phyloP scores from a whole-genome alignment of 352 stramenopile genomes.

The Phytophthora litchii region DNA sequence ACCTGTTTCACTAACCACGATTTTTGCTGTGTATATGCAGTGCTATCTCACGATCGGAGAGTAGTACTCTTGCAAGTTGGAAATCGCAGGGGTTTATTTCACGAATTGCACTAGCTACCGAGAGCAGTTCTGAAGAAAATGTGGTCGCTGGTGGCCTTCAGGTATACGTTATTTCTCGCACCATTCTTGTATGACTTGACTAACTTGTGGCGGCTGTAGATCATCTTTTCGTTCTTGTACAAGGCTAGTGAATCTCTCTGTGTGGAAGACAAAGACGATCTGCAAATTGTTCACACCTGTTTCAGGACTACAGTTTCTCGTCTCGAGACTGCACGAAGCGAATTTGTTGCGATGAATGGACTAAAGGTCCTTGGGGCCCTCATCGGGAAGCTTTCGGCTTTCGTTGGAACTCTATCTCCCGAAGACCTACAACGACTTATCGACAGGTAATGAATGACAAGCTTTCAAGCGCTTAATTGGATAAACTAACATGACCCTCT shows the following conservation, averaged over 20 bases:
- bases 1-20: background rate
- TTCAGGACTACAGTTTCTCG: slow-evolving; percentile 28
- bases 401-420: slow-evolving; percentile 36
- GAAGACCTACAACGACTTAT: slow-evolving; percentile 35
- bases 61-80: slow-evolving; percentile 26
- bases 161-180: slow-evolving; percentile 13
- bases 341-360: slow-evolving; percentile 53
- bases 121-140: slow-evolving; percentile 24
- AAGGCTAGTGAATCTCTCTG: slow-evolving; percentile 36
- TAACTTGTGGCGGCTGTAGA: slow-evolving; percentile 21
- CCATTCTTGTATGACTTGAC: background rate
- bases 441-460: slow-evolving; percentile 38
- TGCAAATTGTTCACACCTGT: slow-evolving; percentile 32
- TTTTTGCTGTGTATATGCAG: slow-evolving; percentile 14
- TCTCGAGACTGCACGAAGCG: slow-evolving; percentile 29
- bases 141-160: slow-evolving; percentile 38
- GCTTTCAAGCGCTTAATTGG: background rate
- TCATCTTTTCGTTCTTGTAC: slow-evolving; percentile 59
- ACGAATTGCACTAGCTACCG: slow-evolving; percentile 23
- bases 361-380: slow-evolving; percentile 66
- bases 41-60: slow-evolving; percentile 33
- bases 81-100: slow-evolving; percentile 31
- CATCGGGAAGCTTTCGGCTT: slow-evolving; percentile 52
- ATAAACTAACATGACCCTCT: slow-evolving; percentile 1
- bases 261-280: slow-evolving; percentile 20